Evolutionary conservation across 805 yeast genomes (phyloP).

Genomic region (Kluyveromyces wickerhamii): DNA sequence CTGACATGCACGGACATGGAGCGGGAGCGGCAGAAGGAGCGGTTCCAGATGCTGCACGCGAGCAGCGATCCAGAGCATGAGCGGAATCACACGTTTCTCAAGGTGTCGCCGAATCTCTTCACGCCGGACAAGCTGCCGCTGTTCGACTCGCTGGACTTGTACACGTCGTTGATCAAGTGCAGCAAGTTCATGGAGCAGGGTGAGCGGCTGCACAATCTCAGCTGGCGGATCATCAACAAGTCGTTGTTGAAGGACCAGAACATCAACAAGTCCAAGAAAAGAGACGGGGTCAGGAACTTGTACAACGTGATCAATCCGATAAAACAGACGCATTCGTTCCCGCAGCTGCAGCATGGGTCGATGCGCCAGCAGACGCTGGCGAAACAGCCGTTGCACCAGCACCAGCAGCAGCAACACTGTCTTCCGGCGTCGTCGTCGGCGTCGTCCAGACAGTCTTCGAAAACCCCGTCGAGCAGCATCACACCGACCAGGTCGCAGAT

Average conservation of each 20-base stretch:
- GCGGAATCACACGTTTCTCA: constrained; percentile 14
- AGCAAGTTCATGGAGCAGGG: constrained; percentile 26
- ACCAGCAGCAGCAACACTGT: neutral
- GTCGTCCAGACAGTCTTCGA: neutral
- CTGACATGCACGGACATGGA: constrained; percentile 1
- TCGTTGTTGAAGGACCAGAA: constrained; percentile 20
- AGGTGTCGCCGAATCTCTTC: constrained; percentile 27
- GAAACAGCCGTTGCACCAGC: constrained; percentile 1
- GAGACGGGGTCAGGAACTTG: constrained; percentile 30
- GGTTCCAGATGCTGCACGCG: constrained; percentile 5
- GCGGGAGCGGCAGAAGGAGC: neutral
- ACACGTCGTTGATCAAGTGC: constrained; percentile 21
- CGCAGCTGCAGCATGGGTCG: constrained; percentile 2
- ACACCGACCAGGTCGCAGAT: neutral
- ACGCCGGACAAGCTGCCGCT: constrained; percentile 24
- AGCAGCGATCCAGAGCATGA: neutral
- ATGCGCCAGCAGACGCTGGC: neutral
- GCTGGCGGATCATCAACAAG: constrained; percentile 29
- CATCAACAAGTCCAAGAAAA: constrained; percentile 24
- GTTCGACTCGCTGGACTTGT: constrained; percentile 27
- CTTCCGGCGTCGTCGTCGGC: neutral
- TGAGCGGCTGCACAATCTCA: constrained; percentile 26
- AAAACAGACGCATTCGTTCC: constrained; percentile 1
- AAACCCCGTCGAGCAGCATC: neutral
- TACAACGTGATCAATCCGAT: constrained; percentile 23